These are phyloP conservation scores for Citrus sp. DNA, from an alignment of 345 rosid genomes.

Conservation along the genomic window DNA sequence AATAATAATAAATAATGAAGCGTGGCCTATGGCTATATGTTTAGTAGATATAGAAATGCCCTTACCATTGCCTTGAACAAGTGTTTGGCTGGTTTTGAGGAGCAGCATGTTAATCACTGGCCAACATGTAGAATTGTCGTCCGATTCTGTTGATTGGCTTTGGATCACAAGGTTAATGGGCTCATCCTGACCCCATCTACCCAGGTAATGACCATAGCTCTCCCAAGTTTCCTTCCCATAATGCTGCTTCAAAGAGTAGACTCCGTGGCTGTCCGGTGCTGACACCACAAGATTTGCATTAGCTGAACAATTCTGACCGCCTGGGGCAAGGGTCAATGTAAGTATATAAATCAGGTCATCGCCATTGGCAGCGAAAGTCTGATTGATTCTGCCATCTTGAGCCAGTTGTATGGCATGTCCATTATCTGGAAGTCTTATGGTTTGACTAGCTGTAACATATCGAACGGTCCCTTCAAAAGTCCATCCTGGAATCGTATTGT, in stretches of 20 bases:
- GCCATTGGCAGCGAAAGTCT: constrained; percentile 40
- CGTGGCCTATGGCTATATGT: not conserved
- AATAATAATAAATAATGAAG: not conserved
- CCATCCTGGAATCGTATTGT: constrained; percentile 55
- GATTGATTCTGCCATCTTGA: constrained; percentile 55
- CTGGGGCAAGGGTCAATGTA: constrained; percentile 34
- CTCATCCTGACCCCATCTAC: constrained; percentile 39
- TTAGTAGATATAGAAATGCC: not conserved
- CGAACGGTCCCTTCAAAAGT: constrained; percentile 42
- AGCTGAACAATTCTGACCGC: constrained; percentile 41
- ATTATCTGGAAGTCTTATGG: constrained; percentile 31
- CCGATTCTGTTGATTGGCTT: constrained; percentile 36
- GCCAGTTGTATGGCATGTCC: constrained; percentile 51
- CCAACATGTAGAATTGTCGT: constrained; percentile 50
- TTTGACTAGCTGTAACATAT: constrained; percentile 35
- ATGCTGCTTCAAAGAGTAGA: constrained; percentile 32
- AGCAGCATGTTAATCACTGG: constrained; percentile 47
- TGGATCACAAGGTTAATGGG: constrained; percentile 37
- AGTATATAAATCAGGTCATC: constrained; percentile 37
- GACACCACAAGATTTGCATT: constrained; percentile 34
- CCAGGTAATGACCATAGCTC: constrained; percentile 46
- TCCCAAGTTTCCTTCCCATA: constrained; percentile 43
- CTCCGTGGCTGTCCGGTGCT: constrained; percentile 40
- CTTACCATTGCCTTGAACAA: constrained; percentile 35
- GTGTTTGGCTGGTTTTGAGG: constrained; percentile 30